Evolutionary conservation across 1,284 basidiomycete species (phyloP), one percentile per base, ranked within the genome.

Genomic region (Ceratobasidium papillatum): DNA sequence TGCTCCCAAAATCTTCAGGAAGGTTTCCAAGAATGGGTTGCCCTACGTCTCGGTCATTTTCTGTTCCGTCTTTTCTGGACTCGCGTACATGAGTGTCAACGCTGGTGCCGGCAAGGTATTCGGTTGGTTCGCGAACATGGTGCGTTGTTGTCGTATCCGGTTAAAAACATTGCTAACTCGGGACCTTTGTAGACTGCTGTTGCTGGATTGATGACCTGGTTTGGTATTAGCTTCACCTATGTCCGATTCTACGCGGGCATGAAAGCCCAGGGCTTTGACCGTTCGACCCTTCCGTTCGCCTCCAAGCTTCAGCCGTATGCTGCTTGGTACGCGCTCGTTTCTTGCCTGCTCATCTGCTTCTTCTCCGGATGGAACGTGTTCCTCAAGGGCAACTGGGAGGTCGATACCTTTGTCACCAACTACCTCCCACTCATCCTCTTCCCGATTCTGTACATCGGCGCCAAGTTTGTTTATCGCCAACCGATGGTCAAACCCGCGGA

Each of bases 341-440:
- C 86, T 38, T 90, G 86, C 61, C 75, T 90, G 19, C 17, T 93
- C 76, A 88, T 94, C 76, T 90, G 89, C 77, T 80, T 95, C 71
- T 89, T 94, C 83, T 90, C 88, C 74, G 92, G 90, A 45, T 93
- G 88, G 86, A 80, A 81, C 9, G 92, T 94, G 52, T 95, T 96
- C 87, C 86, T 94, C 75, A 87, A 86, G 77, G 87, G 84, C 51
- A 74, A 84, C 14, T 92, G 92, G 90, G 80, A 81, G 22, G 85
- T 85, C 2, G 88, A 85, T 59, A 86, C 81, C 1, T 93, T 94
- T 76, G 85, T 95, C 63, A 94, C 92, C 56, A 91, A 89, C 80
- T 96, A 96, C 82, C 80, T 96, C 45, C 92, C 94, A 45, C 82
- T 95, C 59, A 82, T 82, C n/a, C 77, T 92, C 63, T 95, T 95